Evolutionary conservation across 2,329 filamentous ascomycete species (phyloP).

Genomic region (Trichophyton benhamiae): DNA sequence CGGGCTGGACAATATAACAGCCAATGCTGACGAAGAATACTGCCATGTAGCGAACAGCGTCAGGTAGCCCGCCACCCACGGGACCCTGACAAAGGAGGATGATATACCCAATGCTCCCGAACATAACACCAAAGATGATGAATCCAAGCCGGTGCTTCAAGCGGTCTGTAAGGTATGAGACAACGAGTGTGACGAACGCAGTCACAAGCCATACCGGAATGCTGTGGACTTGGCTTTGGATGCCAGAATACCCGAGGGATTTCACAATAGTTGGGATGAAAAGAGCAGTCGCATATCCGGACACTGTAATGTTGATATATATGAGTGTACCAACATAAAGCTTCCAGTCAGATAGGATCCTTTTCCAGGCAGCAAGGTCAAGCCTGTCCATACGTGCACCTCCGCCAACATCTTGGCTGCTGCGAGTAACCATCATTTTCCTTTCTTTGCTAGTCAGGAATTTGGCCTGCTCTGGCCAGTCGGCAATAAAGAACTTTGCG

Average conservation of each 20-base stretch:
- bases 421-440: conserved; percentile 17
- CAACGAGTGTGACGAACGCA: conserved; percentile 16
- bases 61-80: conserved; percentile 11
- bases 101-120: conserved; percentile 26
- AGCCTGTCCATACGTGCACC: conserved; percentile 22
- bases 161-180: conserved; percentile 24
- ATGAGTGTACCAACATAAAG: conserved; percentile 23
- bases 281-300: conserved; percentile 20
- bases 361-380: conserved; percentile 18
- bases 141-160: conserved; percentile 22
- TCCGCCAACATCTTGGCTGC: conserved; percentile 17
- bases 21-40: conserved; percentile 27
- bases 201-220: conserved; percentile 20
- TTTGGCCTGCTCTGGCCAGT: conserved; percentile 24
- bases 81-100: conserved; percentile 21
- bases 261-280: conserved; percentile 8
- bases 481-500: conserved; percentile 21
- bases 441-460: conserved; percentile 23
- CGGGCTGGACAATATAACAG: conserved; percentile 26
- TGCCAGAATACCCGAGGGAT: conserved; percentile 23
- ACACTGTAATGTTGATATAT: conserved; percentile 36
- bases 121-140: conserved; percentile 20
- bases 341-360: conserved; percentile 24
- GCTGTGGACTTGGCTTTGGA: conserved; percentile 29
- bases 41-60: conserved; percentile 26